Base-by-base conservation (phyloP, 2,329 filamentous ascomycete genomes). In the Orbilia ellipsospora region DNA sequence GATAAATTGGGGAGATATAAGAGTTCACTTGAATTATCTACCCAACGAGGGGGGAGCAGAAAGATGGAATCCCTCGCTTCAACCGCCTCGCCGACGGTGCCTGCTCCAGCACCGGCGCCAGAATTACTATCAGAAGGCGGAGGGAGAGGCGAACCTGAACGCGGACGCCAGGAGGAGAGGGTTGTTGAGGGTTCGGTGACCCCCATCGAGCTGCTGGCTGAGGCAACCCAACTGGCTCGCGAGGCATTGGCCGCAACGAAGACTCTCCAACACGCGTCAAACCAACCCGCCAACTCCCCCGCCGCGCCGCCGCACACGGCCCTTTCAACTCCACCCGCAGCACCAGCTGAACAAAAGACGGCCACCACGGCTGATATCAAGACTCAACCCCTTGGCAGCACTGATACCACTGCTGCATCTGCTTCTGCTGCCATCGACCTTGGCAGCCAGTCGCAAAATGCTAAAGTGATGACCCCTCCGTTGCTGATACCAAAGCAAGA, bases 161-260 rank as follows among this genome's bases (percentile, higher is more conserved):
- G 7, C 28, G 4, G 28, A 31, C 40, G 31, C 51, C 55, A 57
- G 20, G 54, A 60, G 13, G 52, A 48, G 7, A 57, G 60, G 45
- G 18, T 64, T 50, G 63, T 57, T 40, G 62, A 67, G 44, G 61
- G 48, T 15, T 54, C 60, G 20, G 60, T 40, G 4, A 66, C 61
- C n/a, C 56, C 70, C 62, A 74, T 74, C 70, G 70, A 68, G 16
- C 44, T 74, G 40, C 50, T 74, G 50, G 70, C 70, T 10, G 70
- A 74, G 70, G 70, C 70, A 40, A 74, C 70, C 45, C 56, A 68
- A 57, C 70, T 74, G 36, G 70, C 70, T 68, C 70, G 70, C 70
- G 70, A 74, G 36, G 70, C 70, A 74, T 68, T 74, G 70, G 70
- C 70, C 26, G 50, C 66, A 51, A 57, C 69, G 50, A 69, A 62